Evolutionary conservation across 768 basidiomycete species (phyloP), one percentile per base, ranked within the genome.

Genomic region (Lentinula boryana): DNA sequence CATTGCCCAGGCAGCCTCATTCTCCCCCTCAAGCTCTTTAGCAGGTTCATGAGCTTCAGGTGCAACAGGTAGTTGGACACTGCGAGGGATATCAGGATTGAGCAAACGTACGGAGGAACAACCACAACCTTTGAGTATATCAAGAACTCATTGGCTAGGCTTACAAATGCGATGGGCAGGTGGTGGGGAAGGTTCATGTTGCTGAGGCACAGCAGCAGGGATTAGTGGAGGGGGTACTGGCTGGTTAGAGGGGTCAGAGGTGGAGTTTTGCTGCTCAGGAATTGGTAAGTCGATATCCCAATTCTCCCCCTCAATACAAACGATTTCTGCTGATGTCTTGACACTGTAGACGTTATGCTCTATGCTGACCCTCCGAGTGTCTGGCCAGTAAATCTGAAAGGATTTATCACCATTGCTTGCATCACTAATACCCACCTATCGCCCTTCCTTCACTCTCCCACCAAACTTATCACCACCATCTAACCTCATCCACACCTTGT

Each of bases 311-410:
- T 58, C 67, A 10, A 66, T 60, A 12, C 64, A 33, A 53, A 56
- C 57, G 31, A 38, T n/a, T 16, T 53, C 33, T 44, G 51, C 50
- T 35, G 58, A 44, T 31, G 49, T 58, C 44, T 46, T 27, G 18
- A 35, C 23, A 51, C 3, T 59, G 46, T 60, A 13, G 40, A 61
- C 55, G 27, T 58, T 66, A 16, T 48, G 50, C 61, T 70, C 68
- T 32, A 8, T 32, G 36, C 64, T 61, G 9, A 70, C 61, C 4
- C 38, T 32, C 1, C 59, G 44, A 54, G 65, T 68, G 23, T 65
- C 62, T 27, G 65, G 65, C 69, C 68, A 70, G 54, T 70, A 70
- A 38, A 70, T 58, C 3, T 60, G 59, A 57, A 61, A 55, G 10
- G 35, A 36, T 36, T 36, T 36, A 10, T 36, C 64, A 65, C 44